Base-by-base conservation (phyloP, 345 rosid species). In the Camelina hispida region DNA sequence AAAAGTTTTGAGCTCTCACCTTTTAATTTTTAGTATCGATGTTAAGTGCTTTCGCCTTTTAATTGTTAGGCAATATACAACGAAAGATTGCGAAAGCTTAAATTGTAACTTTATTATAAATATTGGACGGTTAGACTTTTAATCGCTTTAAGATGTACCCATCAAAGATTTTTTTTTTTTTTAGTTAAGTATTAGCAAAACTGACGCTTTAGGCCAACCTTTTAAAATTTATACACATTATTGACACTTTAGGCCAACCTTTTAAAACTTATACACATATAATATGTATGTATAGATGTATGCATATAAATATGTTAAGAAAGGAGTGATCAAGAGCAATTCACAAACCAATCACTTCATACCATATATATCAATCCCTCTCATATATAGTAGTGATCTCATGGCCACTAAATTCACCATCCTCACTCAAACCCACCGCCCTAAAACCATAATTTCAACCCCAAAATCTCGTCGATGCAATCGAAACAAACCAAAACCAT, bases 381-480 rank as follows among this genome's bases (percentile, higher is more conserved):
- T 66, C 60, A 32, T 51, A 28, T 28, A 28, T 28, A 28, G 5
- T 28, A 44, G 4, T 23, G 25, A 23, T 25, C 68, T 10, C 61
- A 77, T 77, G 80, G 80, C 80, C 56, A 77, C 75, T 20, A 70
- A 70, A 63, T 77, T 77, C 71, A 56, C 48, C 66, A 25, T 47
- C 46, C 66, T 77, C 46, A 4, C 80, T 37, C 66, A 56, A 77
- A 22, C 56, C 66, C 44, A 70, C 80, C 76, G 54, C 30, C 43
- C 76, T n/a, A 77, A 77, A 63, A 35, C 22, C 46, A 7, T 60
- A 5, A 17, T 37, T 10, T 63, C 66, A 7, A 70, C 60, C 66
- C 35, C 44, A 25, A 70, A 70, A 63, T 23, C 60, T 37, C 80
- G 18, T 25, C 30, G 23, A 69, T 23, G 58, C 65, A 62, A 35